phyloP scores from a whole-genome alignment of 768 basidiomycete genomes.

The Mycena latifolia region DNA sequence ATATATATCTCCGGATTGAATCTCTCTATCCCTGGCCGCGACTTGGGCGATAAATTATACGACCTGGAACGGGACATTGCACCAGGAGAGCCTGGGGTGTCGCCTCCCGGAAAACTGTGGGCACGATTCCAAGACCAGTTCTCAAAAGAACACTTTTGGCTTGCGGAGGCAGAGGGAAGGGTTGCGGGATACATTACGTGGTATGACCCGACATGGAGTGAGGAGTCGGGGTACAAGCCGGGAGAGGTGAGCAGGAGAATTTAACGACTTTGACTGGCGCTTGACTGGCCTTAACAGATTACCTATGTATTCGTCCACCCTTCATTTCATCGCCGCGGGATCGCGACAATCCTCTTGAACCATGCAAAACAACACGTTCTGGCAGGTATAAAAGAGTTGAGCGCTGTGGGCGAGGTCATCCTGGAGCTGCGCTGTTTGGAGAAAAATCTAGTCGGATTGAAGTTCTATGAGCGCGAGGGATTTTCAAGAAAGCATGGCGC shows the following conservation, averaged over 20 bases:
- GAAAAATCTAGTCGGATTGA: too few relatives aligned
- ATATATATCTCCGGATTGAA: conserved; percentile 11
- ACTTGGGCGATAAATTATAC: conserved; percentile 24
- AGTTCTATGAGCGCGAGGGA: too few relatives aligned
- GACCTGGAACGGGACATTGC: conserved; percentile 16
- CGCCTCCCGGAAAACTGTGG: conserved; percentile 14
- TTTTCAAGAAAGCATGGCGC: too few relatives aligned
- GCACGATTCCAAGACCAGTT: conserved; percentile 18
- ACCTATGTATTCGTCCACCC: conserved; percentile 26
- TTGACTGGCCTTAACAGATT: conserved; percentile 10
- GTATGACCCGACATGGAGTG: conserved; percentile 14
- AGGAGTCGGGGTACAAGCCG: conserved; percentile 6
- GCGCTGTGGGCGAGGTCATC: too few relatives aligned
- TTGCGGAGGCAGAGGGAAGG: conserved; percentile 20
- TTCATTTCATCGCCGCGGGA: conserved; percentile 6
- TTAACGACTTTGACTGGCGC: too few relatives aligned
- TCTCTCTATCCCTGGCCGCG: conserved; percentile 20
- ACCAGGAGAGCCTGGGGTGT: conserved; percentile 18
- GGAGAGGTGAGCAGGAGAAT: too few relatives aligned
- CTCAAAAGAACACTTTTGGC: conserved; percentile 15
- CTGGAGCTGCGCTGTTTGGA: too few relatives aligned
- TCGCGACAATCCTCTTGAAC: conserved; percentile 11
- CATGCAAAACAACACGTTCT: conserved; percentile 17
- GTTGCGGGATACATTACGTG: conserved; percentile 23
- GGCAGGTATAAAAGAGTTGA: neutral